These are phyloP conservation scores for Ligustrum vulgare DNA, from an alignment of 257 asterid species.

Conservation along the genomic window DNA sequence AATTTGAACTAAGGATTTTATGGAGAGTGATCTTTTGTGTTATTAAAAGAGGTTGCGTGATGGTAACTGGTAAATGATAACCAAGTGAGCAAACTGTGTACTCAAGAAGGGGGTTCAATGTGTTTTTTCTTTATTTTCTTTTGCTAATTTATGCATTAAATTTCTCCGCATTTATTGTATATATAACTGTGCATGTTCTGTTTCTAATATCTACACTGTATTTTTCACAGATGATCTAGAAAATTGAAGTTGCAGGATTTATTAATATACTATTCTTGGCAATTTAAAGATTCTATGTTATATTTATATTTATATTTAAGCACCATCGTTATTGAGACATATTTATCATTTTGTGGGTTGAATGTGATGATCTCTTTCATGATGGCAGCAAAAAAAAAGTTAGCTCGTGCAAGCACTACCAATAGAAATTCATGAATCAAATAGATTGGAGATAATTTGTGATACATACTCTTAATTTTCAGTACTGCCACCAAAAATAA, in stretches of 20 bases:
- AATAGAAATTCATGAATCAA: background rate
- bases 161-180: background rate
- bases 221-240: too few species aligned
- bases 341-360: background rate
- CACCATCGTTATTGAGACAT: background rate
- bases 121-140: background rate
- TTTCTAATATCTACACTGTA: background rate
- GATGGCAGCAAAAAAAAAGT: background rate
- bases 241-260: background rate
- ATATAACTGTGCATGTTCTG: background rate
- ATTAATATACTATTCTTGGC: background rate
- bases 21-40: background rate
- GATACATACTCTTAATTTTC: background rate
- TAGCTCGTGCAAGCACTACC: constrained; percentile 3
- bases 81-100: background rate
- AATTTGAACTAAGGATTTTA: too few species aligned
- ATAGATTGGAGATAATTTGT: background rate
- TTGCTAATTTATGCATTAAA: background rate
- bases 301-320: background rate
- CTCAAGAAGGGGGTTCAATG: background rate
- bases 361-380: too few species aligned
- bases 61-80: background rate
- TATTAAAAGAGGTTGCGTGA: background rate
- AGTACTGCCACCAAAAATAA: constrained; percentile 2
- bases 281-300: background rate